A percentile compares a stretch with the other conserved stretches of the same genome.
phyloP scores from a whole-genome alignment of 1,139 yeast species.

The Yamadazyma dushanensis region DNA sequence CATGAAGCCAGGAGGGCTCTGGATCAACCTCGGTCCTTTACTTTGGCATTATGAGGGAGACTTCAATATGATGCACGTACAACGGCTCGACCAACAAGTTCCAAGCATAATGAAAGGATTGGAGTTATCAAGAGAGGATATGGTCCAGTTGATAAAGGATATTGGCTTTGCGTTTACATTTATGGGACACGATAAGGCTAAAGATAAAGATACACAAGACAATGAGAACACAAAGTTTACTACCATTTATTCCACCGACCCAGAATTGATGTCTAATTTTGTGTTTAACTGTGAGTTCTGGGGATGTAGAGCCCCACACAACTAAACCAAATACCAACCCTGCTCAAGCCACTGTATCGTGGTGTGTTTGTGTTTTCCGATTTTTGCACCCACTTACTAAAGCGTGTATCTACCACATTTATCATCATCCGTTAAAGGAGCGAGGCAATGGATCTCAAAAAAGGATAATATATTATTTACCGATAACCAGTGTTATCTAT shows the following conservation, averaged over 20 bases:
- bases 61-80: constrained; percentile 16
- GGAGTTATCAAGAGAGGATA: constrained; percentile 64
- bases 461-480: constrained; percentile 1
- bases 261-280: constrained; percentile 54
- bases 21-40: constrained; percentile 87
- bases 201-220: not conserved
- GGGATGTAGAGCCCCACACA: constrained; percentile 30
- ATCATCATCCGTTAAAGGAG: constrained; percentile 2
- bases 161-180: constrained; percentile 55
- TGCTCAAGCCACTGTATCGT: too few species aligned
- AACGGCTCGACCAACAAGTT: constrained; percentile 24
- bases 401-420: not conserved
- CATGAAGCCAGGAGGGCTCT: constrained; percentile 55
- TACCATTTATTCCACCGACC: constrained; percentile 59
- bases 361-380: too few species aligned
- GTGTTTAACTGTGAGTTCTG: constrained; percentile 70
- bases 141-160: constrained; percentile 46
- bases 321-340: not conserved
- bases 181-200: not conserved
- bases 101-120: constrained; percentile 52
- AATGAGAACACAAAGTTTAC: constrained; percentile 25
- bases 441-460: constrained; percentile 4
- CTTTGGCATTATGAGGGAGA: constrained; percentile 82
- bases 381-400: too few species aligned
- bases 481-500: not conserved